Base-by-base conservation (phyloP, 768 basidiomycete species). In the Tulasnella calospora region DNA sequence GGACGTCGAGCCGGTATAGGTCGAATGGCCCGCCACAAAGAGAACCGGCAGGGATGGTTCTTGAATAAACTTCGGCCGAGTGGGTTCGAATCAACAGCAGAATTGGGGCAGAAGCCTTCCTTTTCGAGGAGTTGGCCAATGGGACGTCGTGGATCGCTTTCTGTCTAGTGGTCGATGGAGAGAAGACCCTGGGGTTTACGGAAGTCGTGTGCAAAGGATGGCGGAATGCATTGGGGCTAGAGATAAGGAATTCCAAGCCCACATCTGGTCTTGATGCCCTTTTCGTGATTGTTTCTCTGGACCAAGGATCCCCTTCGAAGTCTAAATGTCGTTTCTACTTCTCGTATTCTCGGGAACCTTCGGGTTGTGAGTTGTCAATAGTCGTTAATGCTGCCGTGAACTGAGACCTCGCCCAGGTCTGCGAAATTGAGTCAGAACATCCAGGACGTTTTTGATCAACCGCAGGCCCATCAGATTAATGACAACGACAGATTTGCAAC, bases 61-160 rank as follows among this genome's bases (percentile, higher is more conserved):
- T 6, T 67, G 33, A 67, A 67, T 67, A 67, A 15, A 67, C 61
- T 67, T 67, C 61, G 61, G 61, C 61, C 61, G 61, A 67, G 61
- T 67, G 10, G 55, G 61, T 35, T 35, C 30, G 30, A 67, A 67
- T 67, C 61, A 35, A 67, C 27, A 67, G 61, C 61, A 30, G 61
- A 67, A 67, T 30, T 67, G 61, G 61, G 61, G 61, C 61, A 67
- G 61, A 67, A 67, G 61, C 61, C 33, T 67, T 67, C 61, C 61
- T 35, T 35, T 67, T 67, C 61, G 13, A 19, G 61, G 17, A 67
- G 19, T 17, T 19, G 61, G 19, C 61, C 61, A 67, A 67, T 67
- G 30, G 33, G 61, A 27, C 30, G 61, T 67, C 27, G 27, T 30
- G 61, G 61, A 67, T 67, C 61, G 13, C 33, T 67, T 67, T 33